phyloP scores from a whole-genome alignment of 1,284 basidiomycete genomes.

The Pseudozyma pruni region DNA sequence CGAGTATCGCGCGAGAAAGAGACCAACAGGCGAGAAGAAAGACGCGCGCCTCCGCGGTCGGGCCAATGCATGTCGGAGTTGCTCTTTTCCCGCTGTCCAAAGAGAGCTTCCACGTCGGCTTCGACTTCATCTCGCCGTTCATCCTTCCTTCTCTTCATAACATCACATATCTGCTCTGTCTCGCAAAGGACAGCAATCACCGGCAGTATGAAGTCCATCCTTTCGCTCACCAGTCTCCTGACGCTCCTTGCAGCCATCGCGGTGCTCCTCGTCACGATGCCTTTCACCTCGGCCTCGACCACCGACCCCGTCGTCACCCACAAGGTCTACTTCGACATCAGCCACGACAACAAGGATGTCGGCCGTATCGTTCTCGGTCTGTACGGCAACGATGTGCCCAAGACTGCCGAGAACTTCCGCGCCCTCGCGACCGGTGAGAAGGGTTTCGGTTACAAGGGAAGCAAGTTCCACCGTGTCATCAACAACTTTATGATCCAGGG shows the following conservation, averaged over 20 bases:
- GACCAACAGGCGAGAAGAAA: no score
- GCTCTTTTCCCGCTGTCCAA: no score
- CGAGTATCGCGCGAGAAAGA: no score
- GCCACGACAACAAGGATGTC: conserved; percentile 59
- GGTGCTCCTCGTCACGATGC: conserved; percentile 67
- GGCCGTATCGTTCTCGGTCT: conserved; percentile 63
- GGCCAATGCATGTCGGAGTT: background rate
- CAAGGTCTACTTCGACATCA: conserved; percentile 65
- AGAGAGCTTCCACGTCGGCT: no score
- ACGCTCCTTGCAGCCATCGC: conserved; percentile 44
- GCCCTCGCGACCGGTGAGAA: conserved; percentile 71
- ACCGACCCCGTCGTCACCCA: conserved; percentile 49
- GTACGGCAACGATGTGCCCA: conserved; percentile 62
- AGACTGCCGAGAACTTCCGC: conserved; percentile 65
- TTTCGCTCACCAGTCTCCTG: conserved; percentile 71
- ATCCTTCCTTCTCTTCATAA: background rate
- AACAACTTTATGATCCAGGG: conserved; percentile 74
- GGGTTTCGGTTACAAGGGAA: conserved; percentile 79
- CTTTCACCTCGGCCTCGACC: conserved; percentile 64
- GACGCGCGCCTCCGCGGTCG: no score
- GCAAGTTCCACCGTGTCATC: conserved; percentile 74
- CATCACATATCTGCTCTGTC: no score
- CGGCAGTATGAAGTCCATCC: conserved; percentile 26
- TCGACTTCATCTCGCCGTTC: conserved; percentile 1
- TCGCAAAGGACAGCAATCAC: background rate